Evolutionary conservation across 2,329 filamentous ascomycete species (phyloP), one percentile per base, ranked within the genome.

Genomic region (Didymella segeticola): DNA sequence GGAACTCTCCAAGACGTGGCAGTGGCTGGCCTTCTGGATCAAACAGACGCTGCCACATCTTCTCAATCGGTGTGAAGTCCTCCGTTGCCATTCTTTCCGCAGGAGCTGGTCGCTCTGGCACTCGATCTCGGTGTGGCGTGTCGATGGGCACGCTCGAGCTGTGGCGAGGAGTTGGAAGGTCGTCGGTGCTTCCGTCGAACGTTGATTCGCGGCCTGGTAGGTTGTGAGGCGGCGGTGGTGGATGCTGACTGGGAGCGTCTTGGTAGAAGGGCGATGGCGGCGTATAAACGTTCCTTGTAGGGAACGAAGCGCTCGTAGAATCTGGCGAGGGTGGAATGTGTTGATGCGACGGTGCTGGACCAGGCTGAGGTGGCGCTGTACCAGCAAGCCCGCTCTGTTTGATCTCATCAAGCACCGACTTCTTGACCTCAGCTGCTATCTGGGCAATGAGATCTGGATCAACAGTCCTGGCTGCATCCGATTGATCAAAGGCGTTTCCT

Each of bases 11-110:
- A 14, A 93, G 80, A 45, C 90, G 81, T 41, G 80, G 74, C 0
- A 90, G 93, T 1, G 89, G 85, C 50, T 83, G 81, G 0, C 87
- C 89, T 23, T 86, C 80, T 2, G 80, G 77, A 39, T 89, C 86
- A 68, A 96, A 96, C 2, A 96, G 73, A 9, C 80, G 80, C 5
- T 90, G 89, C 91, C 91, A 96, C 68, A 87, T 87, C 68, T 83
- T 84, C 69, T 93, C 89, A 34, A 75, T 73, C 12, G 73, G 71
- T n/a, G 71, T 73, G 29, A 70, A 72, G 31, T 74, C 71, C 25
- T 75, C 73, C 22, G 69, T 70, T 14, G 65, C 61, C 61, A 73
- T 71, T 43, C 70, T 68, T 29, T 55, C 47, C 2, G 64, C 58
- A 12, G 66, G 62, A 23, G 58, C 37, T 23, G 73, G 74, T 23